These are phyloP conservation scores for Solanum clarkiae DNA, from an alignment of 257 asterid genomes.

Conservation along the genomic window DNA sequence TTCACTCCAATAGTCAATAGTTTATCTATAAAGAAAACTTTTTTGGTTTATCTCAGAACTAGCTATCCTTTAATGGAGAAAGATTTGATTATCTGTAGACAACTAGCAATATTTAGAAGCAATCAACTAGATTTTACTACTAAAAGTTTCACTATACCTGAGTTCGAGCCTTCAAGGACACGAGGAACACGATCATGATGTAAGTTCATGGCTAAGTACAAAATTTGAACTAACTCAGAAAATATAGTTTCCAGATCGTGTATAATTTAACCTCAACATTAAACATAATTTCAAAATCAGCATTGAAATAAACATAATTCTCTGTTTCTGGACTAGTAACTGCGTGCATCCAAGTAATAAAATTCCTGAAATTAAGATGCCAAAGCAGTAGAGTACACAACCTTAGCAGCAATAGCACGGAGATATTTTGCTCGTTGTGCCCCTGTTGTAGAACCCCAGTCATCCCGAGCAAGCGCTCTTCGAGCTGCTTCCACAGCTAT, in stretches of 20 bases:
- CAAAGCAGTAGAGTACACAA: not conserved
- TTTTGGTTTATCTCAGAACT: not conserved
- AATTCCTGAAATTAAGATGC: not conserved
- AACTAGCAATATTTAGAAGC: not conserved
- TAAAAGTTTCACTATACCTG: not conserved
- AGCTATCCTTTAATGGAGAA: not conserved
- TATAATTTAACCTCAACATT: not conserved
- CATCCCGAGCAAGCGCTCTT: constrained; percentile 35
- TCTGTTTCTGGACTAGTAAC: not conserved
- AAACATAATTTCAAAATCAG: not conserved
- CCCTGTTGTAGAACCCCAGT: constrained; percentile 36
- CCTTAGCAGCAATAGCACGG: constrained; percentile 49
- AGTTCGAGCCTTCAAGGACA: not conserved
- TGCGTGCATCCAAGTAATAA: not conserved
- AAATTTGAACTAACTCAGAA: not conserved
- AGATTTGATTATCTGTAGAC: too few species aligned
- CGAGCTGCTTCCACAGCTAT: constrained; percentile 51
- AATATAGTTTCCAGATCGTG: not conserved
- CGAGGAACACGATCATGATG: not conserved
- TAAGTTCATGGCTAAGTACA: too few species aligned
- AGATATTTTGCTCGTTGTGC: constrained; percentile 32
- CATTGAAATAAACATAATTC: not conserved
- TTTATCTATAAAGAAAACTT: not conserved
- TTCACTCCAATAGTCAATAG: not conserved
- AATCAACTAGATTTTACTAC: too few species aligned